Percentiles rank a stretch among this genome's conserved stretches.
Conservation (phyloP, 768 basidiomycete genomes). For the Tubosaeta sp. region DNA sequence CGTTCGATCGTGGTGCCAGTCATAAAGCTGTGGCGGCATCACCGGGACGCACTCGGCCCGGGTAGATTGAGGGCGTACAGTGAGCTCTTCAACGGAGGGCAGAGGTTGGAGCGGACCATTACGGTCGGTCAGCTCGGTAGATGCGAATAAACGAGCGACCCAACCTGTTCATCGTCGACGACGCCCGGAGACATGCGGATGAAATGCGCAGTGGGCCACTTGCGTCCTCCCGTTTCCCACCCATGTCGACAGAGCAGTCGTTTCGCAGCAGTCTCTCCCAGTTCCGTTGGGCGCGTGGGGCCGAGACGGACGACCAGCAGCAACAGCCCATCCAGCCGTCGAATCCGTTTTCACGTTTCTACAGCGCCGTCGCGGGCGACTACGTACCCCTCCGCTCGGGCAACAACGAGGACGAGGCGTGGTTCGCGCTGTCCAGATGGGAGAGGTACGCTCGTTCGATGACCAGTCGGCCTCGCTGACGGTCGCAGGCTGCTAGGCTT, state of each 20-base stretch:
- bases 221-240: too few species aligned
- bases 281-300: slow-evolving; percentile 80
- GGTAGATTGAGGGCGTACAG: too few species aligned
- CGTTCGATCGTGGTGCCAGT: too few species aligned
- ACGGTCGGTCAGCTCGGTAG: too few species aligned
- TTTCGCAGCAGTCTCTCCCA: slow-evolving; percentile 76
- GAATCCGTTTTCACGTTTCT: slow-evolving; percentile 84
- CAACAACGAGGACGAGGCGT: slow-evolving; percentile 94
- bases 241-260: slow-evolving; percentile 47
- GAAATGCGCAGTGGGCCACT: too few species aligned
- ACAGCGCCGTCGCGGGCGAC: slow-evolving; percentile 77
- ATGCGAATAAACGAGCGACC: too few species aligned
- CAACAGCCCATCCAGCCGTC: slow-evolving; percentile 32
- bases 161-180: too few species aligned
- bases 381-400: slow-evolving; percentile 86
- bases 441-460: slow-evolving; percentile 55
- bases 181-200: too few species aligned
- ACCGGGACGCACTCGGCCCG: too few species aligned
- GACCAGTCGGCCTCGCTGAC: background rate
- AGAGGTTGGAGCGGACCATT: too few species aligned
- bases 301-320: slow-evolving; percentile 61
- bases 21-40: too few species aligned
- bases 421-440: slow-evolving; percentile 90
- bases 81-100: too few species aligned
- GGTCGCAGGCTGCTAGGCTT: slow-evolving; percentile 80